Percentiles rank a stretch among this genome's conserved stretches.
These are phyloP conservation scores for Solanum ahanhuiri DNA, from an alignment of 257 asterid genomes.

Conservation along the genomic window DNA sequence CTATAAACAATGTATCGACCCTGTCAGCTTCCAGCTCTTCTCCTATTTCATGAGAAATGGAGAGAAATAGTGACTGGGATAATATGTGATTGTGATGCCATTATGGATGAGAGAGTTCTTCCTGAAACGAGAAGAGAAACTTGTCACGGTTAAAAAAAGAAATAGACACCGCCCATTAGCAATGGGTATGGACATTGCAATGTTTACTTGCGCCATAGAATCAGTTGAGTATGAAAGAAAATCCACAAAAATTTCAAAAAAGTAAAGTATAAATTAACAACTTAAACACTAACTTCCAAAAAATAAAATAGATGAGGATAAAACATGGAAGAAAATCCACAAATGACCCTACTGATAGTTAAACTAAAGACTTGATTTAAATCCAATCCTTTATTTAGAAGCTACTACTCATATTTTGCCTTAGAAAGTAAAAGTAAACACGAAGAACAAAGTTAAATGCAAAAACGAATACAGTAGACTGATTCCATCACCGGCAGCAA, in stretches of 20 bases:
- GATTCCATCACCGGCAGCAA: too few relatives aligned
- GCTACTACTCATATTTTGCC: not conserved
- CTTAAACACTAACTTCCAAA: not conserved
- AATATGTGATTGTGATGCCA: slow-evolving; percentile 10
- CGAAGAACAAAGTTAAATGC: not conserved
- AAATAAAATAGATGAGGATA: not conserved
- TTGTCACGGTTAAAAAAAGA: slow-evolving; percentile 46
- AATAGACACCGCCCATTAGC: slow-evolving; percentile 54
- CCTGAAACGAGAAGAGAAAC: slow-evolving; percentile 42
- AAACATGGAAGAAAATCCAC: not conserved
- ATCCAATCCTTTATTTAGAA: not conserved
- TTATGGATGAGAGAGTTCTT: slow-evolving; percentile 47
- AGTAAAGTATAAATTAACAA: not conserved
- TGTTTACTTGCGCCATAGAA: too few relatives aligned
- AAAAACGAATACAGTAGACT: too few relatives aligned
- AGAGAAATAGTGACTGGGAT: slow-evolving; percentile 41
- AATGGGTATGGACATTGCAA: not conserved
- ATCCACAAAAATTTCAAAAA: too few relatives aligned
- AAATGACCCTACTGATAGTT: not conserved
- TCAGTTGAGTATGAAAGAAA: too few relatives aligned
- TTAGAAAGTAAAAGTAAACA: not conserved
- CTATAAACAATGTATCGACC: too few relatives aligned
- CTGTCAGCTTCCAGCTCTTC: too few relatives aligned
- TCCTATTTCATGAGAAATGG: slow-evolving; percentile 29
- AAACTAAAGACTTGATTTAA: not conserved